A percentile compares a stretch with the other conserved stretches of the same genome.
phyloP scores from a whole-genome alignment of 106 monocot species.

The Dendrobium officinale region DNA sequence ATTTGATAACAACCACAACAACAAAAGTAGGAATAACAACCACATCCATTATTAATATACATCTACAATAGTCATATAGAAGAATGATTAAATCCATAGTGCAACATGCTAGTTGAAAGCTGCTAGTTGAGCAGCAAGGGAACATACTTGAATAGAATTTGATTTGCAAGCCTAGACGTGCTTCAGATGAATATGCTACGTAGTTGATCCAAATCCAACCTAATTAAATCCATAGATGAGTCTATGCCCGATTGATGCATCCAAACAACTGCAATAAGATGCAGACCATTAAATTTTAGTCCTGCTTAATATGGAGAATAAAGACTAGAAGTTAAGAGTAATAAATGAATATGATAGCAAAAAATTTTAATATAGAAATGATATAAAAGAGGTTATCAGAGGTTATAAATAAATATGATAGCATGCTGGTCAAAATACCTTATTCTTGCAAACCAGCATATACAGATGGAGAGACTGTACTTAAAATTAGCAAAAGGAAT shows the following conservation, averaged over 20 bases:
- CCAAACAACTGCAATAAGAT: too few species aligned
- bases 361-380: not conserved
- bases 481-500: slow-evolving; percentile 71
- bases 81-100: too few species aligned
- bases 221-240: slow-evolving; percentile 22
- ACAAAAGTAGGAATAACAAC: too few species aligned
- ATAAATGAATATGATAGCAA: not conserved
- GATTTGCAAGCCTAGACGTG: slow-evolving; percentile 9
- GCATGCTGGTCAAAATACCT: slow-evolving; percentile 30
- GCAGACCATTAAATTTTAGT: not conserved
- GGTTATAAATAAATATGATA: not conserved
- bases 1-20: too few species aligned
- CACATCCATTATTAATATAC: too few species aligned
- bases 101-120: too few species aligned
- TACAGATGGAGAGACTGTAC: slow-evolving; percentile 59
- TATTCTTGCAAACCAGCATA: slow-evolving; percentile 82
- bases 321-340: not conserved
- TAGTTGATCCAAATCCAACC: too few species aligned
- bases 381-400: not conserved
- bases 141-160: too few species aligned
- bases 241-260: too few species aligned
- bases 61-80: too few species aligned
- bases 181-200: too few species aligned
- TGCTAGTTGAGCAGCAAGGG: too few species aligned
- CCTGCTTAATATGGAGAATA: not conserved